Conservation (phyloP, 306 rosid genomes). For the Castanospermum australe region DNA sequence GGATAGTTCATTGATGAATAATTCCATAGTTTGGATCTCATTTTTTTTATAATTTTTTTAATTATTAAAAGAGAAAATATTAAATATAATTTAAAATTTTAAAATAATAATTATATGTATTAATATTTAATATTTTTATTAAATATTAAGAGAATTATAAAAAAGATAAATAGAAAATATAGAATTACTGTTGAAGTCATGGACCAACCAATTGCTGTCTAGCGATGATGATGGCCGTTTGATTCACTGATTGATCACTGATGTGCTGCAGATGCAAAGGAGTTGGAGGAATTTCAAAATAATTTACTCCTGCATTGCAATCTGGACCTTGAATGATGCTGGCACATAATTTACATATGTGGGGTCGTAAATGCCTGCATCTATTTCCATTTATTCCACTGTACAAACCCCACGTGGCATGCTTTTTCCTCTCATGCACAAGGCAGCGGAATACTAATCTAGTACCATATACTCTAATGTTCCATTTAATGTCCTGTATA, state of each 20-base stretch:
- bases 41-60: too few relatives aligned
- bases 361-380: not conserved
- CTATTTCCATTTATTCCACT: not conserved
- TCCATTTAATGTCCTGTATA: not conserved
- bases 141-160: too few relatives aligned
- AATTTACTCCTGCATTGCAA: not conserved
- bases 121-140: too few relatives aligned
- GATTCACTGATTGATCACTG: conserved; percentile 4
- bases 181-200: conserved; percentile 7
- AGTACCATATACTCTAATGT: not conserved
- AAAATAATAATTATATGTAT: too few relatives aligned
- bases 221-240: not conserved
- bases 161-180: too few relatives aligned
- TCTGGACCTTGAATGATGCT: not conserved
- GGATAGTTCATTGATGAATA: too few relatives aligned
- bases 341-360: not conserved
- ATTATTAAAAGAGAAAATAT: too few relatives aligned
- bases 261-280: not conserved
- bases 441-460: not conserved
- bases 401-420: not conserved
- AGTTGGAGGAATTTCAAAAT: not conserved
- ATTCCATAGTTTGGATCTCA: too few relatives aligned
- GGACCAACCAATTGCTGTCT: conserved; percentile 11
- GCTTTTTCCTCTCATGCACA: not conserved
- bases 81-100: too few relatives aligned